These are phyloP conservation scores for Microthlaspi erraticum DNA, from an alignment of 345 rosid genomes.

Conservation along the genomic window DNA sequence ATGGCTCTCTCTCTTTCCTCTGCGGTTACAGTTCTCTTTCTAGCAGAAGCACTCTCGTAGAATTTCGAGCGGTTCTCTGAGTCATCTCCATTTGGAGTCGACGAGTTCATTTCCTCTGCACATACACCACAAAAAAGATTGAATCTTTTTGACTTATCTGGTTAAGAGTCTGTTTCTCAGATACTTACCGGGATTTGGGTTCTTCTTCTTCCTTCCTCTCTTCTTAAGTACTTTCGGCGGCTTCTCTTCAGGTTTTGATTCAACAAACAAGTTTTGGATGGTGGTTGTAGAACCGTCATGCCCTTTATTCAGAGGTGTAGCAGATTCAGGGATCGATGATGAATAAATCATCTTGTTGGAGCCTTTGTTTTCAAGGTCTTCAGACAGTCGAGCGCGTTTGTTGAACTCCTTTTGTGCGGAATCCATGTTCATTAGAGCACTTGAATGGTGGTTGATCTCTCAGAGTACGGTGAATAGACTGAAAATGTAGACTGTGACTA, in stretches of 20 bases:
- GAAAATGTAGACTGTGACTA: slow-evolving; percentile 52
- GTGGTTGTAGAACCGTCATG: slow-evolving; percentile 49
- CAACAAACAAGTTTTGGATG: slow-evolving; percentile 55
- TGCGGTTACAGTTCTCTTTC: slow-evolving; percentile 74
- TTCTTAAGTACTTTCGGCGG: slow-evolving; percentile 56
- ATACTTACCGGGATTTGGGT: slow-evolving; percentile 65
- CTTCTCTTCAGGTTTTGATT: slow-evolving; percentile 47
- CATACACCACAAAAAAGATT: slow-evolving; percentile 18
- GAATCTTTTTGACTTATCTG: slow-evolving; percentile 1
- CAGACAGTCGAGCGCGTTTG: slow-evolving; percentile 64
- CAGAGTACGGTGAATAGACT: slow-evolving; percentile 51
- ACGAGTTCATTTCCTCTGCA: slow-evolving; percentile 51
- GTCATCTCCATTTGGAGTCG: slow-evolving; percentile 51
- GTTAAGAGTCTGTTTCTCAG: background rate
- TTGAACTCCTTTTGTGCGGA: slow-evolving; percentile 48
- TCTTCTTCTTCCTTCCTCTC: slow-evolving; percentile 71
- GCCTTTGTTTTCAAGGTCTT: slow-evolving; percentile 63
- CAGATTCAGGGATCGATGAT: slow-evolving; percentile 39
- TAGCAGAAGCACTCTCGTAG: slow-evolving; percentile 79
- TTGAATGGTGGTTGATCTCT: slow-evolving; percentile 58
- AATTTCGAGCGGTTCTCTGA: slow-evolving; percentile 57
- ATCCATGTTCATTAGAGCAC: slow-evolving; percentile 40
- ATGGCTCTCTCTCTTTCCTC: slow-evolving; percentile 73
- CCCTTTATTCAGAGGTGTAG: slow-evolving; percentile 42
- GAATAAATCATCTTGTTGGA: slow-evolving; percentile 45